Percentiles rank a stretch among this genome's conserved stretches.
Conservation (phyloP, 1,284 basidiomycete genomes). For the Vanrija humicola region DNA sequence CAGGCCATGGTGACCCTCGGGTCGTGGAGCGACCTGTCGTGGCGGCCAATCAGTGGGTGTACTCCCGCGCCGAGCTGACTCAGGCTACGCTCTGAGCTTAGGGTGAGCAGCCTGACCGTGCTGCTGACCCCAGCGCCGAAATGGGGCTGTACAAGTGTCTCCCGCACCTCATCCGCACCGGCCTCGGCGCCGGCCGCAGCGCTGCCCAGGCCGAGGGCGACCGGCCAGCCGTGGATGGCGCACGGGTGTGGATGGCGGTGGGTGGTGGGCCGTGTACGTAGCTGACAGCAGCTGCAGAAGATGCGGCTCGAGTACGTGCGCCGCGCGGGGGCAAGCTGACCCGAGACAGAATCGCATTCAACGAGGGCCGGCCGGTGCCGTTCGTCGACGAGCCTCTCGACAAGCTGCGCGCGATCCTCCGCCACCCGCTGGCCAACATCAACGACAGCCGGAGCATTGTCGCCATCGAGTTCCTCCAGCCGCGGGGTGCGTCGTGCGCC, state of each 20-base stretch:
- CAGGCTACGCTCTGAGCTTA: conserved; percentile 24
- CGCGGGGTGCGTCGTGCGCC: conserved; percentile 27
- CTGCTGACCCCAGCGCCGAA: conserved; percentile 20
- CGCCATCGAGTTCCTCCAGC: conserved; percentile 19
- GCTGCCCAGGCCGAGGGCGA: conserved; percentile 43
- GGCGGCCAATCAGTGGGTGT: conserved; percentile 17
- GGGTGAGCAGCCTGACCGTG: conserved; percentile 15
- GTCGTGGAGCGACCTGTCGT: conserved; percentile 19
- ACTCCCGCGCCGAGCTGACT: too few relatives aligned
- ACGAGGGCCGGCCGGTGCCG: conserved; percentile 17
- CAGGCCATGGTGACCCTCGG: conserved; percentile 21
- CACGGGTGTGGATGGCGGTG: conserved; percentile 25
- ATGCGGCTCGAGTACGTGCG: conserved; percentile 2
- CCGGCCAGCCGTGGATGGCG: conserved; percentile 15
- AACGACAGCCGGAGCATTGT: conserved; percentile 26
- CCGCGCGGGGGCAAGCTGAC: too few relatives aligned
- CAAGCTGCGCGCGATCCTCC: conserved; percentile 19
- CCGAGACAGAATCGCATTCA: conserved; percentile 21
- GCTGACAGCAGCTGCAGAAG: conserved; percentile 1
- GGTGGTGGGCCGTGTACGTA: neutral
- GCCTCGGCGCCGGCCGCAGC: neutral
- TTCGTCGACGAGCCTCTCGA: conserved; percentile 38
- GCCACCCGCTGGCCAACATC: conserved; percentile 20
- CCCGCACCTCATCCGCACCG: conserved; percentile 15
- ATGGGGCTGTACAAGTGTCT: conserved; percentile 30